Evolutionary conservation across 331 rosid species (phyloP), one percentile per base, ranked within the genome.

Genomic region (Rhamnella rubrinervis): DNA sequence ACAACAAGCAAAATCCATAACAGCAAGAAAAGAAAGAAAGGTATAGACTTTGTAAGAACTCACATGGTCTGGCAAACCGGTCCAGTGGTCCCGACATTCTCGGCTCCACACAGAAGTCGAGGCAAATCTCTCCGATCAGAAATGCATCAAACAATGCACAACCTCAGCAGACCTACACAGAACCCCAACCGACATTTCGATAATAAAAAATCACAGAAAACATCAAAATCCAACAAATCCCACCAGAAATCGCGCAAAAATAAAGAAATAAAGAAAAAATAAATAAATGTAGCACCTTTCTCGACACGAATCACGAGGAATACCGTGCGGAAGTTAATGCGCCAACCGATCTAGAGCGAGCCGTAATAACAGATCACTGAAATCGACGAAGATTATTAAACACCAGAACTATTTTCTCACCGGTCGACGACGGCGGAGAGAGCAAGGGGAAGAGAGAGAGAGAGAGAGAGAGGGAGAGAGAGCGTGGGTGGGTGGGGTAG

Each of bases 11-110:
- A 31, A 26, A 26, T 26, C 31, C 2, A 26, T 26, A 26, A 26
- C 60, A 20, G 73, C 31, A 40, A 53, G 50, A 18, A 57, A 18
- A 51, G 47, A 26, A 67, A 57, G 8, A 9, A 4, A n/a, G 69
- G 31, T 16, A 57, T n/a, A 38, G 49, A 12, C 11, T 14, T 44
- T 11, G 11, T 44, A 63, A 57, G 20, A 70, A 87, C 97, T 86
- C 73, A 93, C 98, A 90, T 37, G 98, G 98, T 73, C 92, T 85
- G 11, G 98, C 96, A 71, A 93, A 85, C 61, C 97, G 92, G 82
- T 93, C 98, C 60, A 88, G 80, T 19, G 93, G 89, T 49, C 95
- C 92, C 21, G 98, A 93, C 97, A 93, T 90, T 76, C 77, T 63
- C 63, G 17, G 66, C 52, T 49, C n/a, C 50, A 53, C 70, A 58